Evolutionary conservation across 2,329 filamentous ascomycete species (phyloP).

Genomic region (Didymella arachidicola): DNA sequence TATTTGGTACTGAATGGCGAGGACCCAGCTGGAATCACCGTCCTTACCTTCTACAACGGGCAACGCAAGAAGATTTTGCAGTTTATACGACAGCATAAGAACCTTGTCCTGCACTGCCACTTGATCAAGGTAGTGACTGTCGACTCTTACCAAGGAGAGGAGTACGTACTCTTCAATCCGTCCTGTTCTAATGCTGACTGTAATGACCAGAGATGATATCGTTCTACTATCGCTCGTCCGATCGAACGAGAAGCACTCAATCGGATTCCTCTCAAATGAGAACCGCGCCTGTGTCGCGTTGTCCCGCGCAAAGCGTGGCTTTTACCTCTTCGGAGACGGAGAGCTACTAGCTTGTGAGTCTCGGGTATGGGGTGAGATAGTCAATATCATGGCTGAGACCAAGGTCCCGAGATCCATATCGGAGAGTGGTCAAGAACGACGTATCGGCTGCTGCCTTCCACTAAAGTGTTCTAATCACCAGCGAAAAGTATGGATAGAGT

Average conservation of each 20-base stretch:
- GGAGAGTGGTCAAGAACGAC: slow-evolving; percentile 33
- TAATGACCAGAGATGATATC: slow-evolving; percentile 68
- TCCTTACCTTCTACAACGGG: slow-evolving; percentile 88
- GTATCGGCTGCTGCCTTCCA: slow-evolving; percentile 64
- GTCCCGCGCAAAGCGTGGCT: slow-evolving; percentile 75
- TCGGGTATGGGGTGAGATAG: slow-evolving; percentile 61
- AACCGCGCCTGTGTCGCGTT: slow-evolving; percentile 70
- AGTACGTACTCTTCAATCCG: not conserved
- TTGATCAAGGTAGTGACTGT: slow-evolving; percentile 75
- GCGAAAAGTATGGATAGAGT: slow-evolving; percentile 59
- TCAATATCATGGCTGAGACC: slow-evolving; percentile 54
- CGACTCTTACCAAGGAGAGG: slow-evolving; percentile 80
- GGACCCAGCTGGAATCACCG: slow-evolving; percentile 68
- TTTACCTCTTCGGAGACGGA: slow-evolving; percentile 86
- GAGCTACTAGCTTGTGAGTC: slow-evolving; percentile 58
- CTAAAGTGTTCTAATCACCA: slow-evolving; percentile 69
- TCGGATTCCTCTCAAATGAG: slow-evolving; percentile 76
- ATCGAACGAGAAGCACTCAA: slow-evolving; percentile 64
- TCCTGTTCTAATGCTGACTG: not conserved
- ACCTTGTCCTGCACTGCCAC: slow-evolving; percentile 44
- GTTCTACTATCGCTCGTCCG: slow-evolving; percentile 82
- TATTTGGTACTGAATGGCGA: slow-evolving; percentile 76
- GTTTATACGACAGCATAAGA: slow-evolving; percentile 54
- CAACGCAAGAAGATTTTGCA: slow-evolving; percentile 73
- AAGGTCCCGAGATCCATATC: slow-evolving; percentile 40